Percentiles rank a stretch among this genome's conserved stretches.
phyloP scores from a whole-genome alignment of 331 rosid genomes.

The Stylosanthes scabra region DNA sequence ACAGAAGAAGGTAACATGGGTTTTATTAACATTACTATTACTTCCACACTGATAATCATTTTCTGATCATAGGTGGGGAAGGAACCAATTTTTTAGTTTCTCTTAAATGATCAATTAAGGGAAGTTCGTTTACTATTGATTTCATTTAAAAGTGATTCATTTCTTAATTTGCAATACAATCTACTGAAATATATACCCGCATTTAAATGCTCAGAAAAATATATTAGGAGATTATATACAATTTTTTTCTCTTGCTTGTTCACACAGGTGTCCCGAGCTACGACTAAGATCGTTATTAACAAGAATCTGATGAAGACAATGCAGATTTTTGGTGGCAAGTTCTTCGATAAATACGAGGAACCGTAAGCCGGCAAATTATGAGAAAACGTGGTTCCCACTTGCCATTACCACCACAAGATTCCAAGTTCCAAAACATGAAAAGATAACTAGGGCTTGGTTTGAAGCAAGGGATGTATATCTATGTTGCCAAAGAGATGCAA shows the following conservation, averaged over 20 bases:
- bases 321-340: background rate
- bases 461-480: slow-evolving; percentile 36
- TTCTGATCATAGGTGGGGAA: background rate
- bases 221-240: background rate
- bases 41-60: background rate
- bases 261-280: background rate
- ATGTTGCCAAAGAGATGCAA: slow-evolving; percentile 22
- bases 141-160: background rate
- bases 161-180: background rate
- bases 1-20: background rate
- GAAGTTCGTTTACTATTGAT: background rate
- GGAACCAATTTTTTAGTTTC: background rate
- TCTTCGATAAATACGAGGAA: slow-evolving; percentile 7
- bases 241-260: background rate
- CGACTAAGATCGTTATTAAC: background rate
- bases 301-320: background rate
- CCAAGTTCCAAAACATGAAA: slow-evolving; percentile 8
- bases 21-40: background rate
- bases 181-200: background rate
- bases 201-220: background rate
- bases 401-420: background rate
- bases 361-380: slow-evolving; percentile 30
- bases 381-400: slow-evolving; percentile 20
- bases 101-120: background rate
- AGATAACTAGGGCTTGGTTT: slow-evolving; percentile 12